These are phyloP conservation scores for Jaapia argillacea DNA, from an alignment of 768 basidiomycete species.

Conservation along the genomic window DNA sequence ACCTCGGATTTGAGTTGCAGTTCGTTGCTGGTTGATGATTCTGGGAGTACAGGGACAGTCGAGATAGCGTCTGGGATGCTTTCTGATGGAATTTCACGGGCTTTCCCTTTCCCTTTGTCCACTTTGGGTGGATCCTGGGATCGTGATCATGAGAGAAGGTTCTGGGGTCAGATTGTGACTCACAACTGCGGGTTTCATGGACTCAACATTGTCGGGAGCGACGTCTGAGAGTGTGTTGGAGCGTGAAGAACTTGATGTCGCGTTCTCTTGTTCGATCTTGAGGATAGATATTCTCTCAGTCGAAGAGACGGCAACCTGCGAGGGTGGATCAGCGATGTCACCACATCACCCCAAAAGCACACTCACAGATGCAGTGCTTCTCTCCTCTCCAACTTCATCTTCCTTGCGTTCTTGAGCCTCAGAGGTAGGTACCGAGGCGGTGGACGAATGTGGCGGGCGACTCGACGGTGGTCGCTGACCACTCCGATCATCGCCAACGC, in stretches of 20 bases:
- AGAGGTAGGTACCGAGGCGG: background rate
- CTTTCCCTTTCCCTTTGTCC: background rate
- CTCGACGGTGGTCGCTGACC: background rate
- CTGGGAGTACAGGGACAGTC: no score
- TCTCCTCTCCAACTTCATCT: background rate
- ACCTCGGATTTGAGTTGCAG: background rate
- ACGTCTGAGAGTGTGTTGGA: no score
- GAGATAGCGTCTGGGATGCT: background rate
- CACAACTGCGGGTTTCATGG: no score
- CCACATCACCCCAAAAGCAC: background rate
- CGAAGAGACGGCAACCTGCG: no score
- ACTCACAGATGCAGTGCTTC: background rate
- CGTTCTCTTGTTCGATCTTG: no score
- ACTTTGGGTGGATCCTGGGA: background rate
- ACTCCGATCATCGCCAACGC: background rate
- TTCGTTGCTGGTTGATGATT: background rate
- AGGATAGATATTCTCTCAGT: no score
- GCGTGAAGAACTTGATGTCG: no score
- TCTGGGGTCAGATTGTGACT: no score
- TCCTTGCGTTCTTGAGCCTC: background rate
- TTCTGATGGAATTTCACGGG: background rate
- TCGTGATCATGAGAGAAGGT: no score
- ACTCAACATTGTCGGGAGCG: no score
- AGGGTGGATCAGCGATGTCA: no score
- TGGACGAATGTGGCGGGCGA: background rate